Base-by-base conservation (phyloP, 2,329 filamentous ascomycete species). In the Pyrenochaeta sp. region DNA sequence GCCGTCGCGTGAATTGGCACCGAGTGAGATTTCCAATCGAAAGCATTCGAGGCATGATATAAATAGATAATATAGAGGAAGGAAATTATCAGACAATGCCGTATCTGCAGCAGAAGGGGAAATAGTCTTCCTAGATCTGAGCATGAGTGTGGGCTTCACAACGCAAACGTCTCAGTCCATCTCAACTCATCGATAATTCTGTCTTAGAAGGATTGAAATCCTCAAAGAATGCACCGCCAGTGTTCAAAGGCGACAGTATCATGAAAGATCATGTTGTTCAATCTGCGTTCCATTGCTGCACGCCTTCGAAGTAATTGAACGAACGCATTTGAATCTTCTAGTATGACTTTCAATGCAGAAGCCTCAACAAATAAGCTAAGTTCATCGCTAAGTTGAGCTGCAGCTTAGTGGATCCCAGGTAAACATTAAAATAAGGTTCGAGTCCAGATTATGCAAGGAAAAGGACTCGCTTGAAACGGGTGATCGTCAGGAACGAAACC, bases 401-500 rank as follows among this genome's bases (percentile, higher is more conserved):
- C 5, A 36, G 9, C 13, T 12, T 12, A 36, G 32, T 36, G 12
- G 32, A 4, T 12, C 32, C 10, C 8, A 12, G 13, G 13, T 13
- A 36, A 36, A 36, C 32, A 36, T 36, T 13, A 36, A 13, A 36
- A 12, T 36, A 36, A 36, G 32, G 32, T 36, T 36, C 12, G 3
- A 36, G 32, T 36, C 32, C 32, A 36, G 3, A 19, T 19, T 19
- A 19, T 19, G 28, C 28, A 30, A 30, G 28, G 28, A 34, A 22
- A 28, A 47, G 28, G 28, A 56, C 42, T 42, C 40, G 27, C 22
- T 32, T 28, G 13, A 25, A 25, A 28, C 30, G 34, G 39, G 24
- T 43, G 44, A 50, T 45, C 54, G 49, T 54, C 50, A 61, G 51
- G 50, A 55, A 59, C 50, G 22, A 49, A 42, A 19, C 22, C 52